phyloP scores from a whole-genome alignment of 2,329 filamentous ascomycete species.

The Emericellopsis cladophorae region DNA sequence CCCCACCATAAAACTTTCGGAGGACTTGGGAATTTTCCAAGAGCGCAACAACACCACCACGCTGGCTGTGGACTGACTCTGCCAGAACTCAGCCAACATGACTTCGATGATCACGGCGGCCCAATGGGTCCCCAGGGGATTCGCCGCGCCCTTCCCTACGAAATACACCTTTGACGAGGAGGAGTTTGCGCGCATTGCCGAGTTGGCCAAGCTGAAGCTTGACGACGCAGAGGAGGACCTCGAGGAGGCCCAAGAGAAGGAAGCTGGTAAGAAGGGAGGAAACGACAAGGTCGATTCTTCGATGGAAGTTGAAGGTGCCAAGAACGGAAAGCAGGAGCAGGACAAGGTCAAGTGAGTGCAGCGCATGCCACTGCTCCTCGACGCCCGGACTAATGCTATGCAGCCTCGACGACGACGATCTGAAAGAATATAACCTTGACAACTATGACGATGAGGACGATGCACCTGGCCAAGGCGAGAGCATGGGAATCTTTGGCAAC shows the following conservation, averaged over 20 bases:
- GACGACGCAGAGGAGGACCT: conserved; percentile 87
- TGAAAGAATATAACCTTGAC: conserved; percentile 93
- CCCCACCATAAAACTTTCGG: conserved; percentile 23
- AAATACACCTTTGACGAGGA: conserved; percentile 66
- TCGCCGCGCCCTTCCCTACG: conserved; percentile 61
- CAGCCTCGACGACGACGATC: conserved; percentile 64
- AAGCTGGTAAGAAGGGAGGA: conserved; percentile 11
- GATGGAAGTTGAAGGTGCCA: conserved; percentile 19
- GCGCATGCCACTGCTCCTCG: neutral
- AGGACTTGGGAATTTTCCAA: conserved; percentile 8
- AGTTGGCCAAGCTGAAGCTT: conserved; percentile 64
- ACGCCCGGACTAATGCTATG: neutral
- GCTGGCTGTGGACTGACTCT: neutral
- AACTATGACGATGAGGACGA: conserved; percentile 79
- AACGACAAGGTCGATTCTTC: conserved; percentile 17
- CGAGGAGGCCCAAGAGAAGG: conserved; percentile 49
- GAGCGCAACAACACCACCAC: neutral
- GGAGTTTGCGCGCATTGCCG: conserved; percentile 64
- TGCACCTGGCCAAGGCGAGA: conserved; percentile 40
- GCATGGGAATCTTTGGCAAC: conserved; percentile 90
- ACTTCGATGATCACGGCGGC: conserved; percentile 70
- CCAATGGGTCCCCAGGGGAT: conserved; percentile 65
- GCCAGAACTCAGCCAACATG: conserved; percentile 17
- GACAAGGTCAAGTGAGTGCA: conserved; percentile 25
- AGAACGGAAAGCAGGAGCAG: conserved; percentile 4